Base-by-base conservation (phyloP, 176 grass and related monocot genomes). In the Chrysopogon serrulatus region DNA sequence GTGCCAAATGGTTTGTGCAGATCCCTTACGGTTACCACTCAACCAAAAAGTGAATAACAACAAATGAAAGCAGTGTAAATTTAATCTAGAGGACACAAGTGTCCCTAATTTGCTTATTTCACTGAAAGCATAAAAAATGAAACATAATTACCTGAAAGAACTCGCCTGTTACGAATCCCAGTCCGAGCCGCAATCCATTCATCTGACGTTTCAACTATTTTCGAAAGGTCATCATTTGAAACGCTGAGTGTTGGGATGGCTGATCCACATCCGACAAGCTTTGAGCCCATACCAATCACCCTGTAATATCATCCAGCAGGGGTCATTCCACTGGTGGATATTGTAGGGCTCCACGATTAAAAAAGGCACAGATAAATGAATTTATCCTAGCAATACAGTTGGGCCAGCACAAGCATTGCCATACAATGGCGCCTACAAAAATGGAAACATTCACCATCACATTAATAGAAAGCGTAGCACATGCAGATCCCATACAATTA, bases 121-220 rank as follows among this genome's bases (percentile, higher is more conserved):
- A 23, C 1, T 49, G 10, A 74, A 74, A 10, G 17, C 70, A 3
- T 61, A 26, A 49, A 64, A 49, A n/a, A 34, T n/a, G 21, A 51
- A 85, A 57, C 24, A 18, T 33, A 70, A 78, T 67, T 89, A 98
- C 96, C 91, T 83, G 96, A 88, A 78, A 98, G 86, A 83, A 96
- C 84, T 51, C 96, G 85, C 78, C 96, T 89, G 54, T 90, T 90
- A 69, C 78, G 89, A 86, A 99, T 99, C 73, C 96, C 96, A 32
- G 96, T 99, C n/a, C 93, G 91, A 26, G 94, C 88, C 2, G 96
- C 84, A 35, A 99, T 96, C 96, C 96, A 96, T 66, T 99, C 96
- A 79, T 99, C 93, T 47, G 93, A 96, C 1, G 93, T 99, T 42
- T 99, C 93, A 61, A 99, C 96, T 80, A 94, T 78, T 84, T 96